A percentile compares a stretch with the other conserved stretches of the same genome.
Evolutionary conservation across 208 protist species (phyloP).

Genomic region (Wallacemonas collosoma): DNA sequence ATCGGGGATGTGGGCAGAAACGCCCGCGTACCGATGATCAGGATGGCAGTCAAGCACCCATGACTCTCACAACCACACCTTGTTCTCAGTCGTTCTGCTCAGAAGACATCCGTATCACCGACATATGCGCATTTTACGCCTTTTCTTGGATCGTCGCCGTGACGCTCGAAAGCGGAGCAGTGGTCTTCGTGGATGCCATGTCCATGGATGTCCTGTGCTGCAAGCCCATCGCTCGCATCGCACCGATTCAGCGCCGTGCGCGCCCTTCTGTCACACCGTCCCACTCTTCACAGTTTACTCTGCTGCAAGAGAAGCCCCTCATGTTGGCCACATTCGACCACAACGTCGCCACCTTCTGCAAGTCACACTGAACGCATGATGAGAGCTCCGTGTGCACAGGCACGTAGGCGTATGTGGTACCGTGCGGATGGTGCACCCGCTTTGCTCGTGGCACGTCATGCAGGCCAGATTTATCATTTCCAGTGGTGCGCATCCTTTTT

Average conservation of each 20-base stretch:
- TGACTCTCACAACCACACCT: slow-evolving; percentile 17
- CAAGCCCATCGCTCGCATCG: slow-evolving; percentile 18
- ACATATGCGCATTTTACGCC: slow-evolving; percentile 49
- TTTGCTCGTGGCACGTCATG: no score
- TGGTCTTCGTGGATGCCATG: slow-evolving; percentile 63
- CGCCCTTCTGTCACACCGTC: not conserved
- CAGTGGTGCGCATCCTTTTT: no score
- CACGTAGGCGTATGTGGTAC: no score
- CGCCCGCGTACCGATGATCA: slow-evolving; percentile 19
- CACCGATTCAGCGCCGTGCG: not conserved
- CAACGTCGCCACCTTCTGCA: slow-evolving; percentile 14
- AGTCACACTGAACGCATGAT: not conserved
- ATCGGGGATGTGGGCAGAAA: not conserved
- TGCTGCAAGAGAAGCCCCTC: slow-evolving; percentile 15
- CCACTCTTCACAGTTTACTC: not conserved
- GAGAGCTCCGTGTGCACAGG: no score
- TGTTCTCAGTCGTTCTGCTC: slow-evolving; percentile 47
- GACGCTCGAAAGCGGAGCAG: slow-evolving; percentile 69
- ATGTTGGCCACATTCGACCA: slow-evolving; percentile 5
- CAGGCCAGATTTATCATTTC: no score
- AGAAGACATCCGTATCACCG: slow-evolving; percentile 59
- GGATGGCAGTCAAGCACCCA: not conserved
- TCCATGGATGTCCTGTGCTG: slow-evolving; percentile 56
- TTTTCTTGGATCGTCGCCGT: slow-evolving; percentile 54
- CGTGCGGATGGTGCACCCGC: no score